These are phyloP conservation scores for Actinidia polygama DNA, from an alignment of 179 eudicot species.

Conservation along the genomic window DNA sequence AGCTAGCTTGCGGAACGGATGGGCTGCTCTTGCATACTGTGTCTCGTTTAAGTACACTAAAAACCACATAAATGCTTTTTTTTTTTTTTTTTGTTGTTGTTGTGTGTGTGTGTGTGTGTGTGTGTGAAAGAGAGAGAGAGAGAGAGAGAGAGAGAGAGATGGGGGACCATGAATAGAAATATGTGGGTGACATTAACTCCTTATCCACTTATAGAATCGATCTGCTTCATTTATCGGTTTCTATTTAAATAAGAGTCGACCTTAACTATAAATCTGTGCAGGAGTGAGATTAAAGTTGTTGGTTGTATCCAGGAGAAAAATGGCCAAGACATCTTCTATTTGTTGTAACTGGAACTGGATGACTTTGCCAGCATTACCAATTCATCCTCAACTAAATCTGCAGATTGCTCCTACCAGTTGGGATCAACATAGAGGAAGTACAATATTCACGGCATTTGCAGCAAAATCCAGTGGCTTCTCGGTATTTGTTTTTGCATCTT, in stretches of 20 bases:
- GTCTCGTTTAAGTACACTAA: too few relatives aligned
- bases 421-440: not conserved
- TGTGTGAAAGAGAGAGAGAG: too few relatives aligned
- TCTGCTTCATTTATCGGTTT: not conserved
- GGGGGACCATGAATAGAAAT: not conserved
- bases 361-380: not conserved
- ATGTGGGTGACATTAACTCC: conserved; percentile 6
- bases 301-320: not conserved
- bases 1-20: too few relatives aligned
- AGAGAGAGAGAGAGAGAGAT: too few relatives aligned
- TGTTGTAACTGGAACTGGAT: not conserved
- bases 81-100: too few relatives aligned
- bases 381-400: not conserved
- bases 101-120: too few relatives aligned
- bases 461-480: conserved; percentile 59
- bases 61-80: too few relatives aligned
- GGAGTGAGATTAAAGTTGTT: not conserved
- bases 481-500: conserved; percentile 54
- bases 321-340: not conserved
- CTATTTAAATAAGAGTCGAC: not conserved
- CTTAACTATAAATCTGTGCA: not conserved
- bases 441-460: conserved; percentile 33
- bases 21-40: too few relatives aligned
- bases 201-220: not conserved
- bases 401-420: not conserved